These are phyloP conservation scores for Pyrus betulifolia DNA, from an alignment of 306 rosid species.

Conservation along the genomic window DNA sequence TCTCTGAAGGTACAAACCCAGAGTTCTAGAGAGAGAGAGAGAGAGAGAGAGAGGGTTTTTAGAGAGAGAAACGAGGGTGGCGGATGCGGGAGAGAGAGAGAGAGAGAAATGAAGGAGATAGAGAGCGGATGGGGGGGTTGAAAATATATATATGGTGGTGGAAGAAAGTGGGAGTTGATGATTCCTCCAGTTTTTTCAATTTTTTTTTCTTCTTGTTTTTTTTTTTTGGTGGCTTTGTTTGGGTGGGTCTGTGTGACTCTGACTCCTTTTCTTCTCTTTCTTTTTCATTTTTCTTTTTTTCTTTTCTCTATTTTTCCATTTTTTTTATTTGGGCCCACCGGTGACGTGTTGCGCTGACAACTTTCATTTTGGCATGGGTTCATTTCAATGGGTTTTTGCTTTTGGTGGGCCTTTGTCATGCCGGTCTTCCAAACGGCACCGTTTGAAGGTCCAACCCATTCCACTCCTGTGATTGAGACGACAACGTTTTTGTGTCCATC, in stretches of 20 bases:
- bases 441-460: not conserved
- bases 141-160: constrained; percentile 25
- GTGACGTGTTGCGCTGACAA: not conserved
- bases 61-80: constrained; percentile 29
- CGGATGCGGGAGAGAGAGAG: constrained; percentile 18
- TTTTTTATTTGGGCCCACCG: not conserved
- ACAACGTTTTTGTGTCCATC: not conserved
- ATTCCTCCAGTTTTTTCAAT: constrained; percentile 49
- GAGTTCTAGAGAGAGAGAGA: not conserved
- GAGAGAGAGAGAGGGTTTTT: not conserved
- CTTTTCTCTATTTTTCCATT: not conserved
- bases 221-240: constrained; percentile 1
- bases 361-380: not conserved
- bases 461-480: not conserved
- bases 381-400: not conserved
- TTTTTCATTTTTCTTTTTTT: not conserved
- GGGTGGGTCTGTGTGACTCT: constrained; percentile 25
- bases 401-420: not conserved
- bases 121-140: constrained; percentile 7
- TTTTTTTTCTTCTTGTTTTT: not conserved
- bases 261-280: not conserved
- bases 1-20: not conserved
- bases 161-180: constrained; percentile 35
- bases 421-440: not conserved
- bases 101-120: not conserved